A percentile compares a stretch with the other conserved stretches of the same genome.
Conservation (phyloP, 2,329 filamentous ascomycete species). For the Cladophialophora carrionii region DNA sequence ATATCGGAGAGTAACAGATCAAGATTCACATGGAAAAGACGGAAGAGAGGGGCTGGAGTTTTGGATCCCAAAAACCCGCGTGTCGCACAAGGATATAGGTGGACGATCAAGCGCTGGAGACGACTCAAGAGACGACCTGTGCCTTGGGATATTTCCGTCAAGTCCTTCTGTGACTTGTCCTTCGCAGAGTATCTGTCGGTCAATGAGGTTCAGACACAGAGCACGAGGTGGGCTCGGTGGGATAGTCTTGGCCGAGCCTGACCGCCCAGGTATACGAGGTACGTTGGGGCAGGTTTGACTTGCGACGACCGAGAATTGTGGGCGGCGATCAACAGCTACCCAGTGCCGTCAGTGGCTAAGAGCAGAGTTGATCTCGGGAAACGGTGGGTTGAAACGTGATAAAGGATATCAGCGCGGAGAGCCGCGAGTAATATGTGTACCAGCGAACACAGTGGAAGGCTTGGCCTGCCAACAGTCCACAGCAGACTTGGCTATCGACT, state of each 20-base stretch:
- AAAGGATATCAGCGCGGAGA: background rate
- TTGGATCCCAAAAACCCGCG: background rate
- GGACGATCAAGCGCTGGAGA: constrained; percentile 13
- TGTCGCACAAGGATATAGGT: constrained; percentile 9
- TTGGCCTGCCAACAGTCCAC: constrained; percentile 5
- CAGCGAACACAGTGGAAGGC: constrained; percentile 5
- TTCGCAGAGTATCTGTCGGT: constrained; percentile 3
- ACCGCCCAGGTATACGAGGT: background rate
- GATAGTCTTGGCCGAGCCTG: background rate
- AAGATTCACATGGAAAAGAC: background rate
- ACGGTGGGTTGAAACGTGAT: constrained; percentile 5
- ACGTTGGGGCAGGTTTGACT: constrained; percentile 10
- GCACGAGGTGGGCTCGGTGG: constrained; percentile 14
- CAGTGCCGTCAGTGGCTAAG: constrained; percentile 8
- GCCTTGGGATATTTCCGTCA: background rate
- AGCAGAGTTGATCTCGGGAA: constrained; percentile 13
- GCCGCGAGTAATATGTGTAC: constrained; percentile 10
- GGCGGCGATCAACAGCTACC: constrained; percentile 10
- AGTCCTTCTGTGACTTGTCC: background rate
- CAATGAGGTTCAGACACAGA: constrained; percentile 15
- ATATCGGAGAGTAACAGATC: constrained; percentile 3
- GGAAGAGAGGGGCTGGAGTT: constrained; percentile 1
- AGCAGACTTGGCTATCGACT: background rate
- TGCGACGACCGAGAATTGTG: constrained; percentile 12
- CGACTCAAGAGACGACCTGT: background rate